Evolutionary conservation across 75 land plant genomes (phyloP).

Genomic region (Cunninghamia lanceolata): DNA sequence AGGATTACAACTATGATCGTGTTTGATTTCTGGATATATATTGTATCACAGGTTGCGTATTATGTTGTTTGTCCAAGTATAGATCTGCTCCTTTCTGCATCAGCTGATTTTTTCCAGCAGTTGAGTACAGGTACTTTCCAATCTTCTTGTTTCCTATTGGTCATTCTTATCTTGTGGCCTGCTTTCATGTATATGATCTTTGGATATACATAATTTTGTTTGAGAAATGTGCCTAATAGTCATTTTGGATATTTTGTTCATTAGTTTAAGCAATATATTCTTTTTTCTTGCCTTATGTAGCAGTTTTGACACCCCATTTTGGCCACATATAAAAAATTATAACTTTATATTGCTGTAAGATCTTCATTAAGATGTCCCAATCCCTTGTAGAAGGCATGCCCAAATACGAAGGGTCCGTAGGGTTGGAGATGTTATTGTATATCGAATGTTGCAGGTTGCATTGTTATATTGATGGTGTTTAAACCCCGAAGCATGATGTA

Average conservation of each 20-base stretch:
- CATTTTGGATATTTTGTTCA: neutral
- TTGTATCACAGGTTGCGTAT: constrained; percentile 65
- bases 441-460: neutral
- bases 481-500: neutral
- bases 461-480: neutral
- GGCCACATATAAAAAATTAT: neutral
- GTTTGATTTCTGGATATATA: neutral
- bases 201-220: neutral
- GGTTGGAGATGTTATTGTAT: neutral
- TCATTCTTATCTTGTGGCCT: neutral
- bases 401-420: neutral
- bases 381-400: neutral
- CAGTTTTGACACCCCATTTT: neutral
- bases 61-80: constrained; percentile 82
- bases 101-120: constrained; percentile 92
- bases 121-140: constrained; percentile 72
- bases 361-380: neutral
- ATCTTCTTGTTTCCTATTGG: neutral
- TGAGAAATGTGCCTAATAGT: neutral
- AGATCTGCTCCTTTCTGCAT: constrained; percentile 76
- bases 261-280: neutral
- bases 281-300: neutral
- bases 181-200: neutral
- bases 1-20: neutral
- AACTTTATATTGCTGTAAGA: neutral